Percentiles rank a stretch among this genome's conserved stretches.
These are phyloP conservation scores for Leccinum pellstonianum DNA, from an alignment of 768 basidiomycete species.

Conservation along the genomic window DNA sequence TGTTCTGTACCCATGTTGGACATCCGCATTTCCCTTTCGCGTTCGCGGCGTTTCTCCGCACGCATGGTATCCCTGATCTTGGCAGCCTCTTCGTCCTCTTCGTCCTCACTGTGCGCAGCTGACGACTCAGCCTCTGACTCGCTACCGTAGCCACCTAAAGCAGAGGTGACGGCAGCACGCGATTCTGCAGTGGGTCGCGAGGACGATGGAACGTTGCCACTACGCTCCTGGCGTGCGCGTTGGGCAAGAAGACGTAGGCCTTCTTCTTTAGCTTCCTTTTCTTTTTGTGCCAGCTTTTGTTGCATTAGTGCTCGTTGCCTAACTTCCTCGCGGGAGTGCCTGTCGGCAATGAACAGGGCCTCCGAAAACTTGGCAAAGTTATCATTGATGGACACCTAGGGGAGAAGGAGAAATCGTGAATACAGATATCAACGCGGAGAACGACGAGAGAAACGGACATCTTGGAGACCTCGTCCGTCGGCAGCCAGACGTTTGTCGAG, in stretches of 20 bases:
- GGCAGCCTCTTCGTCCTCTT: constrained; percentile 78
- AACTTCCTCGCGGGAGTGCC: constrained; percentile 97
- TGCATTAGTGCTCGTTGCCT: constrained; percentile 96
- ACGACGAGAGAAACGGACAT: constrained; percentile 54
- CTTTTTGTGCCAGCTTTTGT: constrained; percentile 97
- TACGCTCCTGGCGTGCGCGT: constrained; percentile 92
- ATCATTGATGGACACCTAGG: constrained; percentile 95
- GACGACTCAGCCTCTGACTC: constrained; percentile 56
- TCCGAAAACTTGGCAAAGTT: constrained; percentile 99
- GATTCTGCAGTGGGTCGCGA: constrained; percentile 65
- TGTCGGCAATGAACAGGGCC: constrained; percentile 90
- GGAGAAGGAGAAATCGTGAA: constrained; percentile 1
- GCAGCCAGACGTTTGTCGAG: constrained; percentile 97
- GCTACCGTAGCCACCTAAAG: constrained; percentile 84
- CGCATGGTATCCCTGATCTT: constrained; percentile 89
- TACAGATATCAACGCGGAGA: neutral
- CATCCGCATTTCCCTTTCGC: constrained; percentile 98
- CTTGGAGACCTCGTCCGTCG: constrained; percentile 97
- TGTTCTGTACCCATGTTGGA: constrained; percentile 98
- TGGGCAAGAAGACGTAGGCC: constrained; percentile 91
- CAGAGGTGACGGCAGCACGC: constrained; percentile 69
- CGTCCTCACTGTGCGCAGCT: constrained; percentile 53
- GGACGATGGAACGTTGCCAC: constrained; percentile 63
- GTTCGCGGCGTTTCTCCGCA: constrained; percentile 86
- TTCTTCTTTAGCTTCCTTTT: constrained; percentile 94